Evolutionary conservation across 768 basidiomycete species (phyloP), one percentile per base, ranked within the genome.

Genomic region (Austroboletus eburneus): DNA sequence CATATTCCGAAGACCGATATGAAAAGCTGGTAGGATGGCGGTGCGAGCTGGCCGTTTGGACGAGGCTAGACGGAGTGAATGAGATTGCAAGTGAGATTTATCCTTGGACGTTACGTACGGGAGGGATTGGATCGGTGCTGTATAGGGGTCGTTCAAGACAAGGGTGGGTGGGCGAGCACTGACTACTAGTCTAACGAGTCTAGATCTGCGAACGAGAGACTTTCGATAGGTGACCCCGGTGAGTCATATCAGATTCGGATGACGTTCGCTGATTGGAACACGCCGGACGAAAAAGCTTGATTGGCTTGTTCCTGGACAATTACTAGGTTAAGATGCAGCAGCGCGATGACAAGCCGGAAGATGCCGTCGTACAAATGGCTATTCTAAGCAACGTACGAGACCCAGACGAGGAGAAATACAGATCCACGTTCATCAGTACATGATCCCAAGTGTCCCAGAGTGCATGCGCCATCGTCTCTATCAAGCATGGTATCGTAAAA

Each of bases 371-470:
- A 32, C 21, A 18, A n/a, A 44, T 42, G 33, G 46, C 39, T 46
- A 46, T 43, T 45, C 42, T 39, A 42, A 49, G 48, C 40, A 43
- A 42, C 42, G 22, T 50, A 48, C 44, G 35, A 27, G 25, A 30
- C 36, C 39, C 48, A 46, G 41, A n/a, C n/a, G n/a, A 32, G 30
- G 12, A 14, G 13, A 54, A 57, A 54, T 64, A 62, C 62, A 66
- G 48, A 52, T 54, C 50, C 33, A 25, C 21, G 57, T 51, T 38
- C 23, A 34, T n/a, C 45, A 41, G 29, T 46, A 49, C 43, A 55
- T 33, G 33, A 37, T 29, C 48, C 21, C 30, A 6, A 61, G 35
- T 34, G 59, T 64, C 54, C 65, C 57, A 48, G 36, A 24, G 49
- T 40, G 48, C 57, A 50, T 46, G 12, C 30, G 9, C 27, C 35